Percentiles rank a stretch among this genome's conserved stretches.
Conservation (phyloP, 2,329 filamentous ascomycete genomes). For the Corynespora cassiicola region DNA sequence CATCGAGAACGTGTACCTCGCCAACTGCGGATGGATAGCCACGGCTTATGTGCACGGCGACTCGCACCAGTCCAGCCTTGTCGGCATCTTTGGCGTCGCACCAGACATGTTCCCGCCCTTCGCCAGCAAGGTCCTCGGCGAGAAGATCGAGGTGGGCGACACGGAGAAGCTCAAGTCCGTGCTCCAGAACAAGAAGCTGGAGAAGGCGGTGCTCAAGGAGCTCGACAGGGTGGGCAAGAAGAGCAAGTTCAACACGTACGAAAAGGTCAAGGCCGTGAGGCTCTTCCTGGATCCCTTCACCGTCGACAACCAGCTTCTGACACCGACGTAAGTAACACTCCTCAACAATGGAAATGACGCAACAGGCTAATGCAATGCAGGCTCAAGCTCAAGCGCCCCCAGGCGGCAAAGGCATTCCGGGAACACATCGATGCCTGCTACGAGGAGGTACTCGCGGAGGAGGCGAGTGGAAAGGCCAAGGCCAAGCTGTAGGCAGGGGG, state of each 20-base stretch:
- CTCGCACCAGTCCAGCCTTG: slow-evolving; percentile 78
- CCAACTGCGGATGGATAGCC: slow-evolving; percentile 77
- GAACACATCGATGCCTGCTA: slow-evolving; percentile 66
- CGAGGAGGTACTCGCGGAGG: slow-evolving; percentile 57
- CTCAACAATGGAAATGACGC: background rate
- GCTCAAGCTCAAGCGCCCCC: slow-evolving; percentile 74
- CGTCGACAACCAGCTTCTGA: slow-evolving; percentile 89
- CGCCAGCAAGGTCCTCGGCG: slow-evolving; percentile 77
- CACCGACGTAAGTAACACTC: slow-evolving; percentile 74
- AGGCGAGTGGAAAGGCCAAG: slow-evolving; percentile 49
- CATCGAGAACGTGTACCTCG: slow-evolving; percentile 92
- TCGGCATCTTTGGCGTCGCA: slow-evolving; percentile 87
- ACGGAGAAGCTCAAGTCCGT: slow-evolving; percentile 70
- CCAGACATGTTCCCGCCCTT: slow-evolving; percentile 83
- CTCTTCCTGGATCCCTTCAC: slow-evolving; percentile 89
- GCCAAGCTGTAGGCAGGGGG: slow-evolving; percentile 57
- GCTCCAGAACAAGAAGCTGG: slow-evolving; percentile 72
- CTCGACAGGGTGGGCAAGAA: slow-evolving; percentile 79
- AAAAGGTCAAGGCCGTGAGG: slow-evolving; percentile 76
- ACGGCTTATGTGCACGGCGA: slow-evolving; percentile 93
- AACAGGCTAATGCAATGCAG: slow-evolving; percentile 48
- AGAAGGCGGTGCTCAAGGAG: slow-evolving; percentile 76
- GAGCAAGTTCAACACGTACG: slow-evolving; percentile 91
- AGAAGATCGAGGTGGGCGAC: slow-evolving; percentile 69
- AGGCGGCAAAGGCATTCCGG: slow-evolving; percentile 68